These are phyloP conservation scores for Amphicarpaea edgeworthii DNA, from an alignment of 306 rosid species.

Conservation along the genomic window DNA sequence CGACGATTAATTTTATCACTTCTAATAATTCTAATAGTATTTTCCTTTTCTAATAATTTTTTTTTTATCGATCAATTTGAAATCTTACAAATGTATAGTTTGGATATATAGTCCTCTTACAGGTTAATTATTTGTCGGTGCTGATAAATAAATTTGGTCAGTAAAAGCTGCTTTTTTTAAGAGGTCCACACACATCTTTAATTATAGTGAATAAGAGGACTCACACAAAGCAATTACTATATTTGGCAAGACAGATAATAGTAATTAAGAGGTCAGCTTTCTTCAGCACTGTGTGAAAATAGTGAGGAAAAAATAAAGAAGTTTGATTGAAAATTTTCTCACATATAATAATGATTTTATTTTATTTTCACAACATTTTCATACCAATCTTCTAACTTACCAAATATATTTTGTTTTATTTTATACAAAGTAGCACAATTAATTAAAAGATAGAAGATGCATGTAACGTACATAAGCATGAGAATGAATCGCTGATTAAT, in stretches of 20 bases:
- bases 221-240: constrained; percentile 22
- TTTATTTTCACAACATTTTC: not conserved
- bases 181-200: constrained; percentile 27
- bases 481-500: not conserved
- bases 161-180: constrained; percentile 4
- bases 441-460: not conserved
- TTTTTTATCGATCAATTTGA: too few relatives aligned
- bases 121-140: constrained; percentile 39
- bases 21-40: too few relatives aligned
- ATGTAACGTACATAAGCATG: not conserved
- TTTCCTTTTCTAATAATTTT: too few relatives aligned
- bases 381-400: not conserved
- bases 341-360: not conserved
- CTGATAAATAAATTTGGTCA: constrained; percentile 4
- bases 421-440: not conserved
- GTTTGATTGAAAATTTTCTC: not conserved
- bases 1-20: too few relatives aligned
- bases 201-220: constrained; percentile 12
- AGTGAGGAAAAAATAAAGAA: too few relatives aligned
- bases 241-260: constrained; percentile 33
- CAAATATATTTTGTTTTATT: too few relatives aligned
- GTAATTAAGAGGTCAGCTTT: constrained; percentile 12
- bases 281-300: too few relatives aligned
- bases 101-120: not conserved
- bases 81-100: too few relatives aligned